Conservation (phyloP, 106 monocot genomes). For the Hemerocallis citrina region DNA sequence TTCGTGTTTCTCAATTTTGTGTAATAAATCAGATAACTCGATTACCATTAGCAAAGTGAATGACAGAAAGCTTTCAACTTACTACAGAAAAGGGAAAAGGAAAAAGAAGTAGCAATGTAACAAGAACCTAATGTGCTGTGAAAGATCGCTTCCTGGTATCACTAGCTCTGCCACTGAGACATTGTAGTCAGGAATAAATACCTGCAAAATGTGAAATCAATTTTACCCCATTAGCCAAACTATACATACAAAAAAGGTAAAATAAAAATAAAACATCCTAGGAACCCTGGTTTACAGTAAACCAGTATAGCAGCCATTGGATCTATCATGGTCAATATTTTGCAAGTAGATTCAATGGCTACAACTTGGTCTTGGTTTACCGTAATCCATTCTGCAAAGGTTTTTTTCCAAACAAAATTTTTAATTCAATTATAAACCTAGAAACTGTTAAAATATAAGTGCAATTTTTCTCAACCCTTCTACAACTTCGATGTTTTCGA, state of each 20-base stretch:
- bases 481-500: no score
- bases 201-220: conserved; percentile 9
- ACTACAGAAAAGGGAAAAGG: background rate
- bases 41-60: background rate
- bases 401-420: background rate
- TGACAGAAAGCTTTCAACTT: background rate
- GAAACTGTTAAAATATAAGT: background rate
- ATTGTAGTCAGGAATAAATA: conserved; percentile 41
- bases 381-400: no score
- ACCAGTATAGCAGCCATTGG: no score
- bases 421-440: background rate
- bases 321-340: no score
- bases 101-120: background rate
- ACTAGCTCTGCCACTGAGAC: conserved; percentile 37
- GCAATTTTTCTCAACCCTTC: no score
- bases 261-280: background rate
- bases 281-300: no score
- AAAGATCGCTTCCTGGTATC: conserved; percentile 41
- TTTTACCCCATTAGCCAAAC: background rate
- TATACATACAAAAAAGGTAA: background rate
- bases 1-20: background rate
- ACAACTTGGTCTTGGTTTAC: no score
- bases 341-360: no score
- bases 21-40: background rate
- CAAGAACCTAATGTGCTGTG: conserved; percentile 31